Conservation (phyloP, 805 yeast genomes). For the Isabelozyma rhagii region DNA sequence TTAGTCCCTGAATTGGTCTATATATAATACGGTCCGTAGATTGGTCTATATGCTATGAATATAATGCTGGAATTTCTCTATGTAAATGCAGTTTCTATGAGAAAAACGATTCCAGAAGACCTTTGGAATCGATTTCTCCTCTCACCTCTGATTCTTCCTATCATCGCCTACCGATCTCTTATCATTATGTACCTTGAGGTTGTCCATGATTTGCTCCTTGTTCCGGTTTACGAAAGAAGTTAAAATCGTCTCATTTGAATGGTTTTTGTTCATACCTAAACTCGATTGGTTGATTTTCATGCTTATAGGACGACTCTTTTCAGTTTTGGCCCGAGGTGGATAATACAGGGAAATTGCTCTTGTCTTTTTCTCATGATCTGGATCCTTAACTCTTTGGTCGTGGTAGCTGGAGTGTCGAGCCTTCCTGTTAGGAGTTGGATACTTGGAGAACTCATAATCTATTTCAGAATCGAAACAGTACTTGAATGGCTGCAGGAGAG, state of each 20-base stretch:
- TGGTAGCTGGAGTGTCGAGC: neutral
- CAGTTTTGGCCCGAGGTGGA: neutral
- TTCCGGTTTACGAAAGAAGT: neutral
- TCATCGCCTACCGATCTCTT: neutral
- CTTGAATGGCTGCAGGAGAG: conserved; percentile 25
- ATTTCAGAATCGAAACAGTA: conserved; percentile 21
- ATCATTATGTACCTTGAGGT: neutral
- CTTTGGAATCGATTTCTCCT: neutral
- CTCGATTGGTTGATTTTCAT: neutral
- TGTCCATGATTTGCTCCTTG: neutral
- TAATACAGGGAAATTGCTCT: neutral
- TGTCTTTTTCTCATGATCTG: neutral
- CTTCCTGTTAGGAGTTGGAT: neutral
- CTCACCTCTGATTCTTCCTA: neutral
- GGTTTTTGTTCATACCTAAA: neutral
- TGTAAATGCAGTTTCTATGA: too few relatives aligned
- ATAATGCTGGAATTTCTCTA: too few relatives aligned
- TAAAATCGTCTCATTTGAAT: neutral
- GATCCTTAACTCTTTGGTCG: neutral
- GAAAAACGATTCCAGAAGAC: too few relatives aligned
- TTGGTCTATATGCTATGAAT: too few relatives aligned
- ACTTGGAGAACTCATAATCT: conserved; percentile 15
- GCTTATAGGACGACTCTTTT: neutral
- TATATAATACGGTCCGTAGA: too few relatives aligned
- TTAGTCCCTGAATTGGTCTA: too few relatives aligned